These are phyloP conservation scores for Phyllosticta ampelicida DNA, from an alignment of 2,329 filamentous ascomycete species.

Conservation along the genomic window DNA sequence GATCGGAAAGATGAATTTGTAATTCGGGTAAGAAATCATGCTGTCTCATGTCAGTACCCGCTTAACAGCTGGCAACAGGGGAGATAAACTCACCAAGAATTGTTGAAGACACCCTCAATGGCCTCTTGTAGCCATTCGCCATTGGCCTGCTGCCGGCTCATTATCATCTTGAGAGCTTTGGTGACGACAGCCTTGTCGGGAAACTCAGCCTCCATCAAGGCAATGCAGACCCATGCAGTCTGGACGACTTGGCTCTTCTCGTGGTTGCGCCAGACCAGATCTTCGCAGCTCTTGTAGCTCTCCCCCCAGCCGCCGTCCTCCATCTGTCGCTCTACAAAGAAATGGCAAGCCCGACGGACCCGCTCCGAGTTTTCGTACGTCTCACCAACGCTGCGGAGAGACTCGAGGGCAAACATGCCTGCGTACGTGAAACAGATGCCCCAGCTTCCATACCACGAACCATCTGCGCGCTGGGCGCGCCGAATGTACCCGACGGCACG, in stretches of 20 bases:
- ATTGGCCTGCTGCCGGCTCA: constrained; percentile 73
- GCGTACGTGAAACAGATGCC: constrained; percentile 98
- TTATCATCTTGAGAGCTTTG: constrained; percentile 68
- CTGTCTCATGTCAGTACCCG: constrained; percentile 26
- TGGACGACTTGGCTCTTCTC: constrained; percentile 81
- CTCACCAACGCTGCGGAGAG: constrained; percentile 70
- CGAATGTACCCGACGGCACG: constrained; percentile 77
- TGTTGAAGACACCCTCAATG: constrained; percentile 98
- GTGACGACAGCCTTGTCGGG: constrained; percentile 62
- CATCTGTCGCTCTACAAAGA: constrained; percentile 74
- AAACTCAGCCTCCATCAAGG: constrained; percentile 70
- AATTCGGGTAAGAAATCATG: constrained; percentile 99
- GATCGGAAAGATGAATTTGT: constrained; percentile 93
- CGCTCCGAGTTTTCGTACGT: constrained; percentile 62
- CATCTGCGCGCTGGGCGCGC: constrained; percentile 62
- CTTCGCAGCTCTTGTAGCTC: constrained; percentile 79
- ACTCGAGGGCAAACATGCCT: constrained; percentile 90
- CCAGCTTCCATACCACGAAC: constrained; percentile 98
- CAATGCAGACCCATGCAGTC: constrained; percentile 83
- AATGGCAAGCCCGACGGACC: constrained; percentile 68
- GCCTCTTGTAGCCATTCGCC: constrained; percentile 93
- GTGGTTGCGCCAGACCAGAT: constrained; percentile 64
- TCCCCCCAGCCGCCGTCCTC: constrained; percentile 94
- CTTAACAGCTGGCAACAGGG: neutral
- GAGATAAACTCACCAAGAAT: constrained; percentile 59